Conservation (phyloP, 1,284 basidiomycete species). For the Xerocomus minutiporus region DNA sequence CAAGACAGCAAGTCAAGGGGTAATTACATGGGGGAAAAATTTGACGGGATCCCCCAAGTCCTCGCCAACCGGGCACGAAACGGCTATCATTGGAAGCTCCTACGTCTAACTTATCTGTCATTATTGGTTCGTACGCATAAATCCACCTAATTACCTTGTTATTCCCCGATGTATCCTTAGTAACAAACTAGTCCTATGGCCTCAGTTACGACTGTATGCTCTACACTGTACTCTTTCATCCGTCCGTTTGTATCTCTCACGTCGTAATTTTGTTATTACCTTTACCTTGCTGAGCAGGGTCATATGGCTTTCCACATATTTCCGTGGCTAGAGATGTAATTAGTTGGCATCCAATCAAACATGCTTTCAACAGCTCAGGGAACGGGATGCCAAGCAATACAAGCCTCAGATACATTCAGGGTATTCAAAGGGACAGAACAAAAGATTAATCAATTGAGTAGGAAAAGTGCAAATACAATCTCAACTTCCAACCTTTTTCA, state of each 20-base stretch:
- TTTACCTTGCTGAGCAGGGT: neutral
- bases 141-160: conserved; percentile 2
- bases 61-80: neutral
- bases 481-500: conserved; percentile 31
- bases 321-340: neutral
- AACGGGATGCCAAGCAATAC: too few relatives aligned
- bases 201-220: conserved; percentile 5
- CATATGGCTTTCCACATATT: neutral
- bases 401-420: neutral
- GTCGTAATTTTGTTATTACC: conserved; percentile 9
- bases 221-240: conserved; percentile 6
- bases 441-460: neutral
- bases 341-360: neutral
- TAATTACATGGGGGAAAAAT: conserved; percentile 31
- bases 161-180: conserved; percentile 24
- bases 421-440: conserved; percentile 1
- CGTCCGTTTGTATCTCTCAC: conserved; percentile 6
- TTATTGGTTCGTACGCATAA: conserved; percentile 11
- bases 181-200: conserved; percentile 14
- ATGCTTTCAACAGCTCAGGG: neutral
- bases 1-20: conserved; percentile 25
- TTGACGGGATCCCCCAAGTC: conserved; percentile 21
- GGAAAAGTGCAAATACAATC: neutral
- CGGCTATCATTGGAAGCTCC: neutral
- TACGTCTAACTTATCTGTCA: conserved; percentile 10